These are phyloP conservation scores for Coelastrella sp. DNA, from an alignment of 139 green algal species.

Conservation along the genomic window DNA sequence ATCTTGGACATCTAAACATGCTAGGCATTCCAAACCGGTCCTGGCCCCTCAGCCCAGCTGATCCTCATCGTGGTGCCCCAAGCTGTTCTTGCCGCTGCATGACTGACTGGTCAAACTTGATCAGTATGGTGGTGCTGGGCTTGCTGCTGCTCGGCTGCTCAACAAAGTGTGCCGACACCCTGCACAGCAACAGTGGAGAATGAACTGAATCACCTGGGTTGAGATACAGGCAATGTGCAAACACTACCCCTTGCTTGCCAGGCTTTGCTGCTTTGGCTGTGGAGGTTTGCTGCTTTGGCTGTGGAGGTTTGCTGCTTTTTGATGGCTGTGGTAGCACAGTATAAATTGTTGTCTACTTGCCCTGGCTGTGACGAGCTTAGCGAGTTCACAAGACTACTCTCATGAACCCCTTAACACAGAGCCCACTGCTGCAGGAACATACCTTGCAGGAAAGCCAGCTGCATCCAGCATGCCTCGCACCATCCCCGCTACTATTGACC, in stretches of 20 bases:
- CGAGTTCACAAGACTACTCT: no score
- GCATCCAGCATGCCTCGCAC: conserved; percentile 91
- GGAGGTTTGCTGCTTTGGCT: no score
- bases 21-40: no score
- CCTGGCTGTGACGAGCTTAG: no score
- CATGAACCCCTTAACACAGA: not conserved
- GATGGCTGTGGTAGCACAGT: no score
- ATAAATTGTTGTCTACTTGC: no score
- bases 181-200: conserved; percentile 53
- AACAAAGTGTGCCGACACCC: conserved; percentile 89
- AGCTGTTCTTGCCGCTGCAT: conserved; percentile 77
- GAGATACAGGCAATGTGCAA: no score
- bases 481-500: conserved; percentile 92
- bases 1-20: no score
- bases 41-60: no score
- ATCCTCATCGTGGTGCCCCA: conserved; percentile 40
- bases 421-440: not conserved
- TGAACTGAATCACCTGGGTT: not conserved
- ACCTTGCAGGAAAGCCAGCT: conserved; percentile 92
- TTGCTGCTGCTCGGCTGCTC: conserved; percentile 52
- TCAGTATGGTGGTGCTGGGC: conserved; percentile 91
- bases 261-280: no score
- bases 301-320: no score
- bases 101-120: conserved; percentile 88
- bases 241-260: no score